Base-by-base conservation (phyloP, 2,329 filamentous ascomycete species). In the Blumeria graminis region DNA sequence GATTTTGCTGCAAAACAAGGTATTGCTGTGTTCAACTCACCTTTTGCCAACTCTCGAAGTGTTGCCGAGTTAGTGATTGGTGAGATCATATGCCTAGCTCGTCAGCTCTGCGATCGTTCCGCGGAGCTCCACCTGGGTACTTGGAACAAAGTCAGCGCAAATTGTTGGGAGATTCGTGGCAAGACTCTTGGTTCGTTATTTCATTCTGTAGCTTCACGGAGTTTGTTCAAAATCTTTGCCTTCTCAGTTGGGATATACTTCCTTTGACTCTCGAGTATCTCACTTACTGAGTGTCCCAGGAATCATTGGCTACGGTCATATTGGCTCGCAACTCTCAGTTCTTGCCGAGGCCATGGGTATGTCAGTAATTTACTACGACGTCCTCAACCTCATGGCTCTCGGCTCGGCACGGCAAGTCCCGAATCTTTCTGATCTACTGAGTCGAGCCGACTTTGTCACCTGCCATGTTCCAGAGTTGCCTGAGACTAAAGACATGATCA, bases 11-110 rank as follows among this genome's bases (percentile, higher is more conserved):
- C 87, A 52, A 76, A 77, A 62, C 80, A 85, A 66, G 88, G 92
- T 62, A 94, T 96, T 68, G 88, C 89, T 38, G 92, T 98, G 61
- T 98, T 98, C 80, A 98, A 98, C 72, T 96, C 92, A 50, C 92
- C 92, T 1, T 98, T 98, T 71, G 89, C 86, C 71, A 98, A 98
- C 72, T 96, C 90, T 8, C 84, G 92, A 68, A 94, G 86, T 68
- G 92, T 98, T 55, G 92, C 92, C 57, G 92, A 98, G 73, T 75
- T 96, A 57, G 88, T 96, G 63, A 95, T 98, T 67, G 84, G 76
- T 56, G 90, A 95, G 71, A 89, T 98, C 66, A 95, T 98, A 65
- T 74, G 76, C 41, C 81, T 98, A 56, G 92, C 92, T 22, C 83
- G 92, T 58, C 92, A 98, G 71, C 76, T 98, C 36, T 83, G 86